Conservation (phyloP, 768 basidiomycete genomes). For the Boletus sp. region DNA sequence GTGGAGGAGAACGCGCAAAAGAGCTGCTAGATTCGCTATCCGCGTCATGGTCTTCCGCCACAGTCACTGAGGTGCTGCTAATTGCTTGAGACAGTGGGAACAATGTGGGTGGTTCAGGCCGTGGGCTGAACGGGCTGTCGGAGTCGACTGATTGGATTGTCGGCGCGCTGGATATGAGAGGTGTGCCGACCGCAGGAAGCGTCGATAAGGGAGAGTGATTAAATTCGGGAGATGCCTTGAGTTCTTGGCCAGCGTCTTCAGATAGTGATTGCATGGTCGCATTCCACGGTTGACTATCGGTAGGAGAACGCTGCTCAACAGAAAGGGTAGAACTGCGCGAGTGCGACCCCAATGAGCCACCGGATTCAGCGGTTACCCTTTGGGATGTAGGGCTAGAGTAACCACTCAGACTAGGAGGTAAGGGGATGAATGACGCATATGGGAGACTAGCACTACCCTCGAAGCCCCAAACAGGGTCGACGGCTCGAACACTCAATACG, state of each 20-base stretch:
- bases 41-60: conserved; percentile 10
- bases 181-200: conserved; percentile 31
- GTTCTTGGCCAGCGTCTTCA: conserved; percentile 4
- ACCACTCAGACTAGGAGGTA: conserved; percentile 32
- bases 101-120: conserved; percentile 20
- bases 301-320: conserved; percentile 29
- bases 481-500: conserved; percentile 5
- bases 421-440: conserved; percentile 29
- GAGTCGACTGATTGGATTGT: conserved; percentile 13
- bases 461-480: conserved; percentile 26
- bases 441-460: conserved; percentile 17
- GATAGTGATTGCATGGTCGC: conserved; percentile 5
- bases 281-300: conserved; percentile 15
- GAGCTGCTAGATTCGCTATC: conserved; percentile 24
- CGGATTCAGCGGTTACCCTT: conserved; percentile 13
- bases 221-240: conserved; percentile 17
- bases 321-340: conserved; percentile 33
- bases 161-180: conserved; percentile 16
- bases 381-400: conserved; percentile 33
- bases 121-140: conserved; percentile 31
- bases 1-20: conserved; percentile 27
- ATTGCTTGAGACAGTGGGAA: conserved; percentile 23
- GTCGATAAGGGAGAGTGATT: conserved; percentile 33
- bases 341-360: conserved; percentile 17
- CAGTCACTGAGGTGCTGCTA: neutral